Evolutionary conservation across 306 rosid genomes (phyloP).

Genomic region (Oemleria cerasiformis): DNA sequence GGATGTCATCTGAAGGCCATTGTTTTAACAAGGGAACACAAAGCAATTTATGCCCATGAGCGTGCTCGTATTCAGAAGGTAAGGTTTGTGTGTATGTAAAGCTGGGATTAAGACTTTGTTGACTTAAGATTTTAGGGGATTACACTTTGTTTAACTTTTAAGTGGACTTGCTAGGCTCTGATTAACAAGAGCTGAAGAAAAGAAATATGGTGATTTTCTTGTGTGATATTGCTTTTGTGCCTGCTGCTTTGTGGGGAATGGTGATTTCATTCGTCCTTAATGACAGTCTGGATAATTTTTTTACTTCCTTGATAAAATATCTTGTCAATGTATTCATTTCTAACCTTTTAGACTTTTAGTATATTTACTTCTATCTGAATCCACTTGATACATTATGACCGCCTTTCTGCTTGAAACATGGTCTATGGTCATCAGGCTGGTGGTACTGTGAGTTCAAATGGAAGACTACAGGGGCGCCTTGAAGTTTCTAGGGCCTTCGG

Average conservation of each 20-base stretch:
- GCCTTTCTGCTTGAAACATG: conserved; percentile 11
- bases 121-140: background rate
- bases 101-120: background rate
- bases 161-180: background rate
- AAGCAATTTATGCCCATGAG: conserved; percentile 83
- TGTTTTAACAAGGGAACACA: conserved; percentile 88
- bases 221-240: background rate
- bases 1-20: conserved; percentile 61
- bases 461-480: conserved; percentile 81
- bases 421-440: conserved; percentile 60
- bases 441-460: conserved; percentile 80
- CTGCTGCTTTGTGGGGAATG: background rate
- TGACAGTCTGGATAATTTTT: background rate
- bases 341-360: background rate
- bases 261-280: background rate
- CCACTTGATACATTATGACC: background rate
- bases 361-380: background rate
- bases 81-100: conserved; percentile 23
- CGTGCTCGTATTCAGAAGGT: conserved; percentile 91
- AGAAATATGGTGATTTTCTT: background rate
- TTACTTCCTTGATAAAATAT: background rate
- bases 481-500: conserved; percentile 92
- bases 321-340: background rate
- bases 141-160: background rate
- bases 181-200: background rate